These are phyloP conservation scores for Pyrus betulifolia DNA, from an alignment of 306 rosid species.

Conservation along the genomic window DNA sequence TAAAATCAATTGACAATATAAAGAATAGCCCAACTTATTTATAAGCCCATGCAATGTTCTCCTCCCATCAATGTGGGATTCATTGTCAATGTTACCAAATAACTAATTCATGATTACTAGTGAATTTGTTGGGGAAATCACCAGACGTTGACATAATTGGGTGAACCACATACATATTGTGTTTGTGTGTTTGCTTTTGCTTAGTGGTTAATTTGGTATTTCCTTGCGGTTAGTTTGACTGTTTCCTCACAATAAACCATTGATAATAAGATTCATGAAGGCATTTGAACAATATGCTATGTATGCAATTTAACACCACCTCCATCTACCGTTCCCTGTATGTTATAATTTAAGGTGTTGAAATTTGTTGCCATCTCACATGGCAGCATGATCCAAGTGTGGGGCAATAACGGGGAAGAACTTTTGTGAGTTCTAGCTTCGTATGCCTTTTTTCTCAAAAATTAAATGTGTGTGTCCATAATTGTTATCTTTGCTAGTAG, in stretches of 20 bases:
- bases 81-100: no score
- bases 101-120: no score
- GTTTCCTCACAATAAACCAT: neutral
- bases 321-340: neutral
- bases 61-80: no score
- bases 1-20: no score
- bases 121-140: no score
- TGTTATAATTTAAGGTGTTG: neutral
- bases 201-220: neutral
- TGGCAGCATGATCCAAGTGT: slow-evolving; percentile 7
- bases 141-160: no score
- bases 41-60: no score
- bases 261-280: neutral
- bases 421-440: neutral
- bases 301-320: neutral
- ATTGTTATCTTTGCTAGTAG: slow-evolving; percentile 17
- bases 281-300: neutral
- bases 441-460: neutral
- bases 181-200: no score
- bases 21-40: no score
- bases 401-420: neutral
- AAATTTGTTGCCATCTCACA: slow-evolving; percentile 12
- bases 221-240: neutral
- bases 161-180: no score
- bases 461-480: neutral